Evolutionary conservation across 2,329 filamentous ascomycete species (phyloP).

Genomic region (Myriosclerotinia duriaeana): DNA sequence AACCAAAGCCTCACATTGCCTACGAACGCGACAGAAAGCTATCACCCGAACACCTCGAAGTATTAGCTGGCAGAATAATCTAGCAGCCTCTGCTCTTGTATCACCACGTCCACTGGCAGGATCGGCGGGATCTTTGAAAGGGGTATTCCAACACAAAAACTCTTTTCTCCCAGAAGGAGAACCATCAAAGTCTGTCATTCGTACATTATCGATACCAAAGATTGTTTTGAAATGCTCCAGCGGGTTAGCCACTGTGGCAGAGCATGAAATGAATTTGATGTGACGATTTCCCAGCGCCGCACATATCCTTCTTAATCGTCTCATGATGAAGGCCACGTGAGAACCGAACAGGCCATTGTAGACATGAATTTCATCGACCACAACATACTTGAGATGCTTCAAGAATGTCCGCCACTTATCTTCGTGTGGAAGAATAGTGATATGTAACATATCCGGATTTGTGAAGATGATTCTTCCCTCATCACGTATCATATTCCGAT

Average conservation of each 20-base stretch:
- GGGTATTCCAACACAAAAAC: conserved; percentile 97
- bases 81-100: conserved; percentile 80
- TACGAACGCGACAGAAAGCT: conserved; percentile 84
- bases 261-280: conserved; percentile 92
- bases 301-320: conserved; percentile 81
- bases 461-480: conserved; percentile 93
- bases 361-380: conserved; percentile 89
- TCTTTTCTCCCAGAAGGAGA: conserved; percentile 91
- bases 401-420: conserved; percentile 84
- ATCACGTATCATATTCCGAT: conserved; percentile 78
- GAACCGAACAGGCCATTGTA: conserved; percentile 95
- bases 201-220: conserved; percentile 83
- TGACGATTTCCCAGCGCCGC: conserved; percentile 82
- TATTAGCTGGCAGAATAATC: conserved; percentile 86
- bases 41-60: conserved; percentile 87
- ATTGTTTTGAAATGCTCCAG: conserved; percentile 88
- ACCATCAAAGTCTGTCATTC: conserved; percentile 84
- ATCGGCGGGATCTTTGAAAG: conserved; percentile 85
- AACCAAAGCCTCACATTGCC: conserved; percentile 83
- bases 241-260: conserved; percentile 92
- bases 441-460: conserved; percentile 96
- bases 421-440: conserved; percentile 91
- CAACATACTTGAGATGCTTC: conserved; percentile 86
- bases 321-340: conserved; percentile 93
- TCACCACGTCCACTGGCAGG: conserved; percentile 83